Base-by-base conservation (phyloP, 164 flowering plant genomes). In the Magnolia sinica region DNA sequence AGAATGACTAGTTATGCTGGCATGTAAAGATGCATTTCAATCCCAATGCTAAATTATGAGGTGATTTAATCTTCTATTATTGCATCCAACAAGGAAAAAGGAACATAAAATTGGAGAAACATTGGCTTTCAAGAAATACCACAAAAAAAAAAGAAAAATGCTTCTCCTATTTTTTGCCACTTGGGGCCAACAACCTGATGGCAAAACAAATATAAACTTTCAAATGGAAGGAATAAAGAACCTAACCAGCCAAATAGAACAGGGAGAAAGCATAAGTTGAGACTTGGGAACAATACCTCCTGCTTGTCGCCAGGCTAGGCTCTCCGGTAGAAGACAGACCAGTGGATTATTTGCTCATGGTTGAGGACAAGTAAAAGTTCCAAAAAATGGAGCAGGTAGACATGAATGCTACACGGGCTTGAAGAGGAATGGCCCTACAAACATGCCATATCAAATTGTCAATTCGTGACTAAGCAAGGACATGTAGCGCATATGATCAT, bases 351-450 rank as follows among this genome's bases (percentile, higher is more conserved):
- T 75, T 90, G 88, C 88, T 91, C 91, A 94, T 81, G 45, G 91
- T 88, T 73, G 97, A 84, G 59, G 97, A 94, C 81, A 92, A 77
- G 78, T 72, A 89, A 78, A 87, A 92, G 76, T 94, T 94, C 98
- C 98, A 94, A 81, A 94, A 94, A 73, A 94, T 87, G 76, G 98
- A 87, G 67, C 87, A 88, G 82, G 86, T 80, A 23, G 96, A 94
- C 98, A 94, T 94, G 87, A 91, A 92, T 52, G 91, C 95, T 31
- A 94, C 98, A 55, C 94, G 91, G n/a, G 91, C 82, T 79, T 91
- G 92, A 83, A 94, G 95, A 86, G 97, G 98, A 14, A 94, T 83
- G 49, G 81, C 84, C 93, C 98, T 89, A 78, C 74, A 37, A 70
- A 73, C 2, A 75, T 45, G 61, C 22, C 51, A 67, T 24, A 75